Conservation (phyloP, 331 rosid genomes). For the Quercus lobata region DNA sequence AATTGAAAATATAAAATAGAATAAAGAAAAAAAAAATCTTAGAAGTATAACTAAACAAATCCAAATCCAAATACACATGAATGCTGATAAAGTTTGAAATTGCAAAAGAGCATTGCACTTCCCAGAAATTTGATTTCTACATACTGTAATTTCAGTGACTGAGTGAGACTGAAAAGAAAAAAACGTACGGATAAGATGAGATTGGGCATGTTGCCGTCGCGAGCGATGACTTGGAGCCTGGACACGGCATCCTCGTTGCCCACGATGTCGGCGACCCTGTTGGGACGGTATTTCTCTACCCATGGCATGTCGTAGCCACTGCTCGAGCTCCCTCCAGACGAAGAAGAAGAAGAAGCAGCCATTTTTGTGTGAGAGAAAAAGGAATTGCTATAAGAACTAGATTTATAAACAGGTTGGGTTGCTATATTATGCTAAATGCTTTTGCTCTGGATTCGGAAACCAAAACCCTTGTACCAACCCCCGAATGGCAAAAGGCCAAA, state of each 20-base stretch:
- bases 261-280: constrained; percentile 74
- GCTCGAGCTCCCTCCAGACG: constrained; percentile 7
- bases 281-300: constrained; percentile 96
- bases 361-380: constrained; percentile 12
- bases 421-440: neutral
- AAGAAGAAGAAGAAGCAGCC: constrained; percentile 54
- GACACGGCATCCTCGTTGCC: constrained; percentile 93
- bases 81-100: neutral
- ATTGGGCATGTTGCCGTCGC: constrained; percentile 97
- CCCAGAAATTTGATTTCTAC: neutral
- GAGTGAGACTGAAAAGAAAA: neutral
- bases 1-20: no score
- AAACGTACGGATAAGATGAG: constrained; percentile 58
- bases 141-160: neutral
- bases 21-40: neutral
- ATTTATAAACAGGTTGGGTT: no score
- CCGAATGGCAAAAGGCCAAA: no score
- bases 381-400: neutral
- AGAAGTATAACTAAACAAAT: no score
- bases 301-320: constrained; percentile 71
- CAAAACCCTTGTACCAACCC: neutral
- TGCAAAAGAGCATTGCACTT: neutral
- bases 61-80: no score
- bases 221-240: constrained; percentile 88
- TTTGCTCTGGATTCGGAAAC: neutral